These are phyloP conservation scores for Fraxinus americana DNA, from an alignment of 257 asterid genomes.

Conservation along the genomic window DNA sequence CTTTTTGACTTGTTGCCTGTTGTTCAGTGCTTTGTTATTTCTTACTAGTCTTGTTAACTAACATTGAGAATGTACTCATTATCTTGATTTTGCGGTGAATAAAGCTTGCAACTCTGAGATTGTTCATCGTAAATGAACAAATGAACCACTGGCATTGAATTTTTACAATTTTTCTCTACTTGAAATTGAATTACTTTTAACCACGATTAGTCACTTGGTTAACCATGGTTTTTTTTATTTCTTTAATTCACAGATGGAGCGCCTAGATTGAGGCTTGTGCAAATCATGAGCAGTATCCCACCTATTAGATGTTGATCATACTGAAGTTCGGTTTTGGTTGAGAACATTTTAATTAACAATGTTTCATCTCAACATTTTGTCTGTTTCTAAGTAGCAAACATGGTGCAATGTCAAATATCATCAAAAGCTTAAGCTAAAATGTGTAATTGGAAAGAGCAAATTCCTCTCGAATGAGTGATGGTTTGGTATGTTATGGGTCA, in stretches of 20 bases:
- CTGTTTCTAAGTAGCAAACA: not conserved
- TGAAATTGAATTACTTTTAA: not conserved
- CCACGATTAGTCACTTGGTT: not conserved
- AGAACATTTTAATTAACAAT: not conserved
- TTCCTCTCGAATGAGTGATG: not conserved
- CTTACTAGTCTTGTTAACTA: not conserved
- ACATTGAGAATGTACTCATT: not conserved
- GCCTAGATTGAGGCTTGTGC: conserved; percentile 45
- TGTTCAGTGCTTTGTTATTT: no score
- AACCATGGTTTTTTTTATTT: not conserved
- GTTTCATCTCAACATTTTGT: not conserved
- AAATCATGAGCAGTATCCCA: not conserved
- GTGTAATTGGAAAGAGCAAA: not conserved
- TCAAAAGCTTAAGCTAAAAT: not conserved
- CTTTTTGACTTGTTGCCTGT: not conserved
- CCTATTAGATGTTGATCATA: not conserved
- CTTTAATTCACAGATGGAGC: conserved; percentile 60
- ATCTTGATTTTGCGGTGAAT: not conserved
- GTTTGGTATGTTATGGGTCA: no score
- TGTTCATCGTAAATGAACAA: not conserved
- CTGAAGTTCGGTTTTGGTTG: not conserved
- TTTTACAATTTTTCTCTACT: not conserved
- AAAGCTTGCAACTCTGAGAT: conserved; percentile 1
- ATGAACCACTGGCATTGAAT: not conserved
- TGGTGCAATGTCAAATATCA: not conserved